Base-by-base conservation (phyloP, 495 filamentous ascomycete species). In the Tuber indicum region DNA sequence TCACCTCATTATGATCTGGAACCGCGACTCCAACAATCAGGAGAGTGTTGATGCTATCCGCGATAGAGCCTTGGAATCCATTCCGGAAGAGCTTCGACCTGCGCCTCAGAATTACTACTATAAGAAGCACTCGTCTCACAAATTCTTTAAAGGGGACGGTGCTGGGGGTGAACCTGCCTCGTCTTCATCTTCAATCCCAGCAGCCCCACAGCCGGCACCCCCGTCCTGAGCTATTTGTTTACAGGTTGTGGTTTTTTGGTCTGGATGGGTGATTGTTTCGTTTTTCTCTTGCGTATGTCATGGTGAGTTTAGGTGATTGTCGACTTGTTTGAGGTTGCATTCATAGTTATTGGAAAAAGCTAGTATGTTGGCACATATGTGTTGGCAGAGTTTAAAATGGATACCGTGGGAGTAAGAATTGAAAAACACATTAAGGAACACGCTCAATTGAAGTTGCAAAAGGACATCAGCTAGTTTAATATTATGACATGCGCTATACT, bases 1-100 rank as follows among this genome's bases (percentile, higher is more conserved):
- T 5, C 89, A 93, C 80, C 88, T 94, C 58, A 91, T 97, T 82
- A 91, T 90, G 72, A 89, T 97, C 78, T 97, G 94, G 94, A 94
- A 96, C 85, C 91, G 94, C 47, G 91, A 94, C 79, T 87, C 87
- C 46, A 90, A 89, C 23, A 91, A 93, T 83, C 87, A 92, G 75
- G 89, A 87, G 76, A 94, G 92, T 4, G 90, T 94, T 76, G 89
- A 93, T 76, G 87, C 85, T 66, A 88, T 97, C 26, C 86, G 93
- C 46, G 84, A 87, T 76, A 89, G 88, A 41, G 90, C 96, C 23
- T 86, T 96, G 32, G 89, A 91, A 26, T 87, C 90, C 72, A 84
- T 97, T 4, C 90, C 90, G 2, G 86, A 87, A 8, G 90, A 92
- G 76, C 84, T 96, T 46, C 86, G 86, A 71, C 93, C 92, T 10